Evolutionary conservation across 1,284 basidiomycete genomes (phyloP), one percentile per base, ranked within the genome.

Genomic region (Cryptococcus sp.): DNA sequence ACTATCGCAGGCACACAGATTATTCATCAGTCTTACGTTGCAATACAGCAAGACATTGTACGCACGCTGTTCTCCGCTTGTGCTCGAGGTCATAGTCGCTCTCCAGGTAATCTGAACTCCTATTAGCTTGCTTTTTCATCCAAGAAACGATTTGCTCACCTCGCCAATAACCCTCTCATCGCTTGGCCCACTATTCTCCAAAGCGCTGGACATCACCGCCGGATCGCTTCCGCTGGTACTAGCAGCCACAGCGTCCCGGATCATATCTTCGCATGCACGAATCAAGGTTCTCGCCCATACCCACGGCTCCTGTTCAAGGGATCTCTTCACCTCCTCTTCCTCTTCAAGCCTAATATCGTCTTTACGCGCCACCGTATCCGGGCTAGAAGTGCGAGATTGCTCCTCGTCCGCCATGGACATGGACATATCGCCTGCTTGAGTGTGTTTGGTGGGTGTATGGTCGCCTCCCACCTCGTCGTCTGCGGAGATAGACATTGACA

Each of bases 251-350:
- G 55, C 57, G 35, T n/a, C 22, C 49, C 46, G 46, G 20, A 69
- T 48, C 48, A 72, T 31, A 6, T 27, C 41, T 25, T 53, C 42
- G 19, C 64, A 61, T 25, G 48, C 53, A 3, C 55, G 15, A 1
- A 65, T 52, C 5, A 71, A 48, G 3, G 57, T 59, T 48, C 66
- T 69, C 8, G 51, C 59, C 71, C 71, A 71, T 22, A 67, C 60
- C 60, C 62, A 66, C 10, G 68, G 68, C 47, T 71, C 69, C 22
- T 59, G 20, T 46, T 61, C 61, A 27, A 64, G 13, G 2, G 48
- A 16, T 42, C 69, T 53, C 25, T 27, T 19, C 35, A 51, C 44
- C 39, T 67, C 66, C 17, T 45, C 51, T 42, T 52, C 60, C 23
- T 42, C 50, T 17, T 27, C 17, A 10, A 45, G 5, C 10, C 25